phyloP scores from a whole-genome alignment of 2,329 filamentous ascomycete genomes.

The Akanthomyces uredinophilus region DNA sequence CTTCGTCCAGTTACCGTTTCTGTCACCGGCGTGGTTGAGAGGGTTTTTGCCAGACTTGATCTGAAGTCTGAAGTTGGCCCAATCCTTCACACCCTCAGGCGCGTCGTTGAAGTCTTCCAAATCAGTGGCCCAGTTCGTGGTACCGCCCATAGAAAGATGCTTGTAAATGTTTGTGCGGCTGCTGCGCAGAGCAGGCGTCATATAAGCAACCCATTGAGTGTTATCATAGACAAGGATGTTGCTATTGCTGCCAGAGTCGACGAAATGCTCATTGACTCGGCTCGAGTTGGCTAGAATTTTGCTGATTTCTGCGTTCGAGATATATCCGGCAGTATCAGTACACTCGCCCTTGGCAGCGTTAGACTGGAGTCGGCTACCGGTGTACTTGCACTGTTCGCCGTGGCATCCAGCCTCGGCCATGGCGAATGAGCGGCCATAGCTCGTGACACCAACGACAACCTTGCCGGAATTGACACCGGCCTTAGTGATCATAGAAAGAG shows the following conservation, averaged over 20 bases:
- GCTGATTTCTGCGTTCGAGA: not conserved
- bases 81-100: not conserved
- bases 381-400: not conserved
- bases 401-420: not conserved
- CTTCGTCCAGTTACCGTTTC: slow-evolving; percentile 4
- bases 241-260: slow-evolving; percentile 17
- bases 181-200: slow-evolving; percentile 12
- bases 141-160: slow-evolving; percentile 4
- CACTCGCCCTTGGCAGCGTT: not conserved
- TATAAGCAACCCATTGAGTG: slow-evolving; percentile 18
- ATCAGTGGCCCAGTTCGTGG: slow-evolving; percentile 8
- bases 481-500: slow-evolving; percentile 31
- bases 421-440: not conserved
- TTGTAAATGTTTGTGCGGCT: not conserved
- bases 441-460: not conserved
- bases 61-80: not conserved
- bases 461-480: not conserved
- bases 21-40: slow-evolving; percentile 1
- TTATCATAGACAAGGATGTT: slow-evolving; percentile 21
- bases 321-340: slow-evolving; percentile 1
- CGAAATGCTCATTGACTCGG: slow-evolving; percentile 13
- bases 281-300: not conserved
- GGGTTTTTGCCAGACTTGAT: slow-evolving; percentile 8
- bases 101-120: slow-evolving; percentile 1
- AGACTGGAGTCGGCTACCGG: not conserved